Base-by-base conservation (phyloP, 352 stramenopile genomes). In the Phytopythium kandeliae region DNA sequence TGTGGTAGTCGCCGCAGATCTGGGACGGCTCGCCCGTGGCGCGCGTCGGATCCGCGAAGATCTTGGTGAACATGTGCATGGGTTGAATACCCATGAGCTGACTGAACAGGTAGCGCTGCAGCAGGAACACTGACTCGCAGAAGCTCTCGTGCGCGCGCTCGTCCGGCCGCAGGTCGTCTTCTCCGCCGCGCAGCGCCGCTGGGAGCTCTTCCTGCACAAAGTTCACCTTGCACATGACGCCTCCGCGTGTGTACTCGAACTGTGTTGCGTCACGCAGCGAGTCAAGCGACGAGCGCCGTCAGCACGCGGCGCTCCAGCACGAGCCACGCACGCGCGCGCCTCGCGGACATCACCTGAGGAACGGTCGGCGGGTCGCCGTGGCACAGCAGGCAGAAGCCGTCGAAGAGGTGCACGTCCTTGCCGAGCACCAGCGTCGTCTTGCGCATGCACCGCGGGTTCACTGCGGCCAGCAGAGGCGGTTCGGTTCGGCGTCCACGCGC, bases 331-430 rank as follows among this genome's bases (percentile, higher is more conserved):
- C n/a, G n/a, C n/a, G n/a, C n/a, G n/a, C n/a, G n/a, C n/a, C n/a
- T n/a, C n/a, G 28, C 28, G 26, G 19, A 15, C 46, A 43, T 45
- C 54, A 91, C 84, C 57, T 82, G 71, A 13, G 81, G 76, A 17
- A 91, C 65, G 10, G 80, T 62, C 1, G 62, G 60, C 10, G 73
- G 67, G 4, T 86, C 64, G 31, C 71, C 64, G 22, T 92, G 82
- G 37, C 71, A 90, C 16, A 95, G 65, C 49, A 95, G 53, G 67
- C 88, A 92, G 55, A 93, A 93, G 33, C 85, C 85, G 45, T 95
- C 85, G 48, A 95, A 95, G 25, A 92, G 55, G 54, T 89, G 91
- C 22, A 87, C 63, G 25, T 66, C 65, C 28, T 71, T 64, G 17
- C 79, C 67, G n/a, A 81, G 66, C 28, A 77, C 62, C 35, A 93